phyloP scores from a whole-genome alignment of 768 basidiomycete species.

The Boletales sp. region DNA sequence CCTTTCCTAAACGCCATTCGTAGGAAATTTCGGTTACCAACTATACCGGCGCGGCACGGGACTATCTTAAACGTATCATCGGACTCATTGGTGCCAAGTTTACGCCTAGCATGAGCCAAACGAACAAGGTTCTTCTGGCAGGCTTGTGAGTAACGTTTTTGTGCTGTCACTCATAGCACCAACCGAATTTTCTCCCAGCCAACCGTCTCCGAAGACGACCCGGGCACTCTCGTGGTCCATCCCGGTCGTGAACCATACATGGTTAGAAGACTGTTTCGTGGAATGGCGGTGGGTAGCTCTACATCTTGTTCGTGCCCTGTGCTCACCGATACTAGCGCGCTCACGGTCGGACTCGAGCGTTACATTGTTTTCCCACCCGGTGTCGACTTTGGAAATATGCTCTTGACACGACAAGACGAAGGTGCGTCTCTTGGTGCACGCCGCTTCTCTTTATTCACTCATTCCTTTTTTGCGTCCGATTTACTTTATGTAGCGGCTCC shows the following conservation, averaged over 20 bases:
- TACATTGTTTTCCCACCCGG: slow-evolving; percentile 69
- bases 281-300: slow-evolving; percentile 53
- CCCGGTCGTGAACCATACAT: slow-evolving; percentile 83
- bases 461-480: neutral
- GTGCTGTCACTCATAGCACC: neutral
- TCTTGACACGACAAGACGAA: slow-evolving; percentile 24
- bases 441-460: neutral
- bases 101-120: slow-evolving; percentile 75
- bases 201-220: slow-evolving; percentile 53
- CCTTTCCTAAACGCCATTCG: neutral
- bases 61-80: slow-evolving; percentile 86
- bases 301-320: neutral
- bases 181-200: slow-evolving; percentile 21
- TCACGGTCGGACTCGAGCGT: slow-evolving; percentile 60
- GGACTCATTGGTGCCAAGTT: slow-evolving; percentile 72
- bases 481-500: neutral
- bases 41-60: slow-evolving; percentile 81
- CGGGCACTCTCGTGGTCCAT: slow-evolving; percentile 81
- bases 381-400: slow-evolving; percentile 54
- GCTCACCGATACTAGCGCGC: slow-evolving; percentile 28
- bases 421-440: slow-evolving; percentile 6
- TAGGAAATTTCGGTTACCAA: slow-evolving; percentile 85
- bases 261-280: slow-evolving; percentile 88
- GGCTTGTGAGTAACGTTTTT: slow-evolving; percentile 58
- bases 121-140: slow-evolving; percentile 79